Evolutionary conservation across 2,329 filamentous ascomycete species (phyloP).

Genomic region (Parafenestella ontariensis): DNA sequence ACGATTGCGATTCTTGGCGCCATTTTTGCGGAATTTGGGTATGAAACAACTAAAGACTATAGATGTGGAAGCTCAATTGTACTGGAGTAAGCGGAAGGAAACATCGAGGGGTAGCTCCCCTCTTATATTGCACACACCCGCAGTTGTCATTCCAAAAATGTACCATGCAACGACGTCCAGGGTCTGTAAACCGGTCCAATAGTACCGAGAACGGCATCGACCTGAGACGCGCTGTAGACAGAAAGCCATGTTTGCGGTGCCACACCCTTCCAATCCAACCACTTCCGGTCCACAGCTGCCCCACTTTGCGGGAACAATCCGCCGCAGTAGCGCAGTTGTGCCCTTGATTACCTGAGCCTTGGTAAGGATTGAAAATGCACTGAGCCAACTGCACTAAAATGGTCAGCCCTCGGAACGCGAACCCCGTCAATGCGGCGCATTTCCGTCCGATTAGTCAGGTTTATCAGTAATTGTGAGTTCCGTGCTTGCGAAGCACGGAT

Average conservation of each 20-base stretch:
- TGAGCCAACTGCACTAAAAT: background rate
- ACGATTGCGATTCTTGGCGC: slow-evolving; percentile 92
- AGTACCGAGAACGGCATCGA: slow-evolving; percentile 5
- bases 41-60: slow-evolving; percentile 14
- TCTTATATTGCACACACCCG: slow-evolving; percentile 8
- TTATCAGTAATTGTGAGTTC: background rate
- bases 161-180: slow-evolving; percentile 1
- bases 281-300: background rate
- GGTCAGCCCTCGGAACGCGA: background rate
- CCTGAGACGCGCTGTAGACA: background rate
- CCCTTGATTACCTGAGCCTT: slow-evolving; percentile 19
- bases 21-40: slow-evolving; percentile 60
- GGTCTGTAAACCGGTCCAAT: slow-evolving; percentile 12
- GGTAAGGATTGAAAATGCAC: slow-evolving; percentile 19
- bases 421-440: background rate
- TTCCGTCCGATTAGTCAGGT: background rate
- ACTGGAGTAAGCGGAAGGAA: background rate
- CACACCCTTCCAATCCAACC: background rate
- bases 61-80: background rate
- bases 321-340: slow-evolving; percentile 11
- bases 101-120: slow-evolving; percentile 1
- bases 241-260: slow-evolving; percentile 11
- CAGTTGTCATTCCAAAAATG: slow-evolving; percentile 11
- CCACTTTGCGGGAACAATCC: background rate
- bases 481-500: background rate